Conservation (phyloP, 2,329 filamentous ascomycete genomes). For the Davidsoniella virescens region DNA sequence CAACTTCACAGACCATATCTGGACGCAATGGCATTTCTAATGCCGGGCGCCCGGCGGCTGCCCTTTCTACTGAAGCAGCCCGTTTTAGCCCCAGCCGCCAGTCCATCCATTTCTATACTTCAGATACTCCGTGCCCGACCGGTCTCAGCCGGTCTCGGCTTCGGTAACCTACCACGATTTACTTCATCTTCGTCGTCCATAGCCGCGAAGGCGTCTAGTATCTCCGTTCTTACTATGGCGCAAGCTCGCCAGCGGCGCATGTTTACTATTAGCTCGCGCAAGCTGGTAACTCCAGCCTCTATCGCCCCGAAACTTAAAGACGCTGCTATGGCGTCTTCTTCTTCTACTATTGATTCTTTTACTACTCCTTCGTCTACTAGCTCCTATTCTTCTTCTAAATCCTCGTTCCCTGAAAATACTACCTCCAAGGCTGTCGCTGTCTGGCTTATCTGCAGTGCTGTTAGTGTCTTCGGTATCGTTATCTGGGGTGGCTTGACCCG, state of each 20-base stretch:
- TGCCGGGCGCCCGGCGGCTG: conserved; percentile 12
- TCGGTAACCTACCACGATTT: background rate
- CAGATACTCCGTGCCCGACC: background rate
- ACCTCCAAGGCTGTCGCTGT: conserved; percentile 68
- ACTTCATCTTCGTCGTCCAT: background rate
- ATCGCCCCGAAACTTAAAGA: background rate
- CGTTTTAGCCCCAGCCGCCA: background rate
- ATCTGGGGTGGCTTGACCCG: conserved; percentile 87
- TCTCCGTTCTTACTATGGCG: background rate
- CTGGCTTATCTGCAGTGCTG: conserved; percentile 84
- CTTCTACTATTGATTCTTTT: conserved; percentile 1
- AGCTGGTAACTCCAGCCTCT: background rate
- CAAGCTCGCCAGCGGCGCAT: conserved; percentile 7
- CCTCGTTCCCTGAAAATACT: conserved; percentile 39
- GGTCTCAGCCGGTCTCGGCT: too few relatives aligned
- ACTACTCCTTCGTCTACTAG: background rate
- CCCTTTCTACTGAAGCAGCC: conserved; percentile 2
- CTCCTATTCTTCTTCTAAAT: conserved; percentile 6
- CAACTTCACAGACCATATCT: background rate
- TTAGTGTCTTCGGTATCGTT: conserved; percentile 91
- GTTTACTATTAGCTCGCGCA: conserved; percentile 6
- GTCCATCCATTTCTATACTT: conserved; percentile 3
- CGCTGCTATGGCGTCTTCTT: background rate
- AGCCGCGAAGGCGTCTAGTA: background rate
- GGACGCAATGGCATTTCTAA: conserved; percentile 11